phyloP scores from a whole-genome alignment of 2,329 filamentous ascomycete genomes.

The Westerdykella sp. region DNA sequence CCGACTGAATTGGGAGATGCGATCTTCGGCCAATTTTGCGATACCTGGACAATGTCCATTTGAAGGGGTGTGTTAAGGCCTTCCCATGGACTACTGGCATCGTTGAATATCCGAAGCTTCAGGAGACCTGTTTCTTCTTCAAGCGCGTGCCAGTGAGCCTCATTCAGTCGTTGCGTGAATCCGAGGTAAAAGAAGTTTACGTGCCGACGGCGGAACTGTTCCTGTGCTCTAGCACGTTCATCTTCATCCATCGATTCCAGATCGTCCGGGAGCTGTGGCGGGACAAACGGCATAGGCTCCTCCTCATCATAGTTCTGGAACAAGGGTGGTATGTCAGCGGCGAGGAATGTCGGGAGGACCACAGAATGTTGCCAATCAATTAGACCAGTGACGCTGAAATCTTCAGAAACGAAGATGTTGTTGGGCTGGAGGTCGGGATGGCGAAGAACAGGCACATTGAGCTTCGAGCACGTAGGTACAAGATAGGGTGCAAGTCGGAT shows the following conservation, averaged over 20 bases:
- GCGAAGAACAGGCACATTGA: slow-evolving; percentile 20
- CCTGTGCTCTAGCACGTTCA: slow-evolving; percentile 12
- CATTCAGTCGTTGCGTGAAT: slow-evolving; percentile 18
- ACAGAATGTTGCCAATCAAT: slow-evolving; percentile 41
- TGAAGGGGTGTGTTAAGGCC: slow-evolving; percentile 23
- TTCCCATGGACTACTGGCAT: slow-evolving; percentile 25
- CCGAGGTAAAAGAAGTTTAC: slow-evolving; percentile 29
- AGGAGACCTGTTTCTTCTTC: slow-evolving; percentile 14
- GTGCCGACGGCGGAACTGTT: slow-evolving; percentile 22
- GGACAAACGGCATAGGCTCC: slow-evolving; percentile 14
- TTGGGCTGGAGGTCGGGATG: slow-evolving; percentile 33
- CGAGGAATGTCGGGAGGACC: slow-evolving; percentile 35
- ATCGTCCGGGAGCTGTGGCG: slow-evolving; percentile 14
- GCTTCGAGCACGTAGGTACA: slow-evolving; percentile 12
- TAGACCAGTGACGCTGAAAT: slow-evolving; percentile 30
- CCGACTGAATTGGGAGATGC: slow-evolving; percentile 2
- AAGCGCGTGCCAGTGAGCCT: slow-evolving; percentile 21
- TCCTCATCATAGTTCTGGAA: slow-evolving; percentile 39
- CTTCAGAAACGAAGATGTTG: slow-evolving; percentile 30
- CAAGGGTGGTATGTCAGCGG: slow-evolving; percentile 34
- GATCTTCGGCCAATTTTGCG: slow-evolving; percentile 16
- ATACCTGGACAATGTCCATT: slow-evolving; percentile 16
- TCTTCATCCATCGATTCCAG: slow-evolving; percentile 11
- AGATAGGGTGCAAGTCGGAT: slow-evolving; percentile 14
- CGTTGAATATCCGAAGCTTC: slow-evolving; percentile 15